Evolutionary conservation across 2,329 filamentous ascomycete species (phyloP).

Genomic region (Stachybotrys chartarum): DNA sequence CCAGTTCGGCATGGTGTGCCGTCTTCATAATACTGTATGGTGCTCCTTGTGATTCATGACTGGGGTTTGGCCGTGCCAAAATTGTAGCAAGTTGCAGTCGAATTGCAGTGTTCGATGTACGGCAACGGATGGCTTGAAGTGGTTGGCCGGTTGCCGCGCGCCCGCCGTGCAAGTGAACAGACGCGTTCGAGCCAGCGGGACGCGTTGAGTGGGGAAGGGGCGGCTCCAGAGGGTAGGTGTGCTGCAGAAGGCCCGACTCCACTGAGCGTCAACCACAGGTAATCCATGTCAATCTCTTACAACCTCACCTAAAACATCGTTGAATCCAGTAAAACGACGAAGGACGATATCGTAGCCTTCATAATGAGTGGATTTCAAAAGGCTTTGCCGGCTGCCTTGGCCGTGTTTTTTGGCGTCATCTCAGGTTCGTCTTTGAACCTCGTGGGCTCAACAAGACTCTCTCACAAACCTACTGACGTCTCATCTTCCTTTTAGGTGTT

Average conservation of each 20-base stretch:
- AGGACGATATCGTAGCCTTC: neutral
- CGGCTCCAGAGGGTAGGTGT: neutral
- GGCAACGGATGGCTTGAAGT: neutral
- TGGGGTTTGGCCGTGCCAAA: too few species aligned
- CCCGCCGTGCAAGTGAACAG: neutral
- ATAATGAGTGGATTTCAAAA: slow-evolving; percentile 26
- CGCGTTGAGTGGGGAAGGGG: neutral
- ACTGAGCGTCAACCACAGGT: neutral
- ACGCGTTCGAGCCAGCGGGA: neutral
- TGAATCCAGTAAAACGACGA: too few species aligned
- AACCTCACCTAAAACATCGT: neutral
- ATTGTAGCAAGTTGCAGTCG: too few species aligned
- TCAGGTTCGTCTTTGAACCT: slow-evolving; percentile 20
- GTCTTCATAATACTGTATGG: slow-evolving; percentile 18
- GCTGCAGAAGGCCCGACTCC: neutral
- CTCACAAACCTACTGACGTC: slow-evolving; percentile 6
- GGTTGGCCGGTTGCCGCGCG: neutral
- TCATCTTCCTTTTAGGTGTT: slow-evolving; percentile 14
- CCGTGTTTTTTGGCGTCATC: slow-evolving; percentile 28
- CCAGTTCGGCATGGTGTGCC: slow-evolving; percentile 36
- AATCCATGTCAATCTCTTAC: neutral
- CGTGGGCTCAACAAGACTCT: neutral
- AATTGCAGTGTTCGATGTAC: neutral
- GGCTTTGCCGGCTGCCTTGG: slow-evolving; percentile 25
- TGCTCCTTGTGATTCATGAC: neutral